Conservation (phyloP, 2,329 filamentous ascomycete genomes). For the Aspergillus fumigatus region DNA sequence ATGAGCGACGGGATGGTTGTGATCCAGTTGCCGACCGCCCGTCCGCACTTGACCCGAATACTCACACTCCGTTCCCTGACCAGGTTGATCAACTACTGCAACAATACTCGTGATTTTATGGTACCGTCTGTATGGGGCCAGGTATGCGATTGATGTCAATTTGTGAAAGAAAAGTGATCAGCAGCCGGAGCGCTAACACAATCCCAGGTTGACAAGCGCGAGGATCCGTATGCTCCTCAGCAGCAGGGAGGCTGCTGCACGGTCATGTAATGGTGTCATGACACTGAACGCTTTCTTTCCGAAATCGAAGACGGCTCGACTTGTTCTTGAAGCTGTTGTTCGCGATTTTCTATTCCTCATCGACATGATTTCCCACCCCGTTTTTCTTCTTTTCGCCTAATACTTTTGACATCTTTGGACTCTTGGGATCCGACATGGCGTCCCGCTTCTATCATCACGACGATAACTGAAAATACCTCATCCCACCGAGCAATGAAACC, state of each 20-base stretch:
- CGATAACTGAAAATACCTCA: background rate
- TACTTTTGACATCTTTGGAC: conserved; percentile 14
- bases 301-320: conserved; percentile 15
- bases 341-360: conserved; percentile 15
- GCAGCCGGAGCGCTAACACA: conserved; percentile 7
- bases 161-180: conserved; percentile 5
- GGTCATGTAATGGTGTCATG: conserved; percentile 67
- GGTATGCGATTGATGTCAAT: conserved; percentile 38
- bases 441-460: background rate
- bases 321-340: conserved; percentile 21
- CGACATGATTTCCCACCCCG: conserved; percentile 18
- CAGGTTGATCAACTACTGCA: conserved; percentile 97
- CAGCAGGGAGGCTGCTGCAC: conserved; percentile 89
- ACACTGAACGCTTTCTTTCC: conserved; percentile 17
- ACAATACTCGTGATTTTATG: conserved; percentile 98
- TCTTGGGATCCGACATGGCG: background rate
- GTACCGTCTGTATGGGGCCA: conserved; percentile 94
- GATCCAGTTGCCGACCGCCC: background rate
- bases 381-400: conserved; percentile 14
- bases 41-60: background rate
- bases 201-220: conserved; percentile 74
- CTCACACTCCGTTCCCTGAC: conserved; percentile 8
- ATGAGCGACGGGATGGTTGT: background rate
- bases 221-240: conserved; percentile 97
- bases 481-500: background rate